Evolutionary conservation across 1,139 yeast genomes (phyloP).

Genomic region (Yamadazyma triangularis): DNA sequence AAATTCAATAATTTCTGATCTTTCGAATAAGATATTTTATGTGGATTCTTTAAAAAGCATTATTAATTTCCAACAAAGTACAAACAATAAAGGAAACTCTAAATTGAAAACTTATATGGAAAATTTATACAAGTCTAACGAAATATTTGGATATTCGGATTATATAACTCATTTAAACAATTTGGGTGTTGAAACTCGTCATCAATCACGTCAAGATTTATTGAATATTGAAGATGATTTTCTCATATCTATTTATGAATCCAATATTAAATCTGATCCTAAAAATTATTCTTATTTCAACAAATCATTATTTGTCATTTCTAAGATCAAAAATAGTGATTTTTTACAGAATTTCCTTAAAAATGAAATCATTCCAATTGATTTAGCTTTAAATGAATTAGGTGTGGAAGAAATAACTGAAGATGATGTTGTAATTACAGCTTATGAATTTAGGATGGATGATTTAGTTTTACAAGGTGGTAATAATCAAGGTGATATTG

Average conservation of each 20-base stretch:
- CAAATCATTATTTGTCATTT: conserved; percentile 38
- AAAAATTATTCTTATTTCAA: conserved; percentile 32
- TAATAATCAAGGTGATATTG: conserved; percentile 36
- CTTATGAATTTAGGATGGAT: conserved; percentile 56
- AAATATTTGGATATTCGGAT: conserved; percentile 56
- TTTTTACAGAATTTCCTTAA: conserved; percentile 41
- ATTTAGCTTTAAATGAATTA: conserved; percentile 57
- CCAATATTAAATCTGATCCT: conserved; percentile 30
- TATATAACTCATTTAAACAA: conserved; percentile 49
- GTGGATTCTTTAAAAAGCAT: conserved; percentile 53
- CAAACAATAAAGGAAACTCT: conserved; percentile 8
- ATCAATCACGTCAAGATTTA: conserved; percentile 4
- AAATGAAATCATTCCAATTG: conserved; percentile 50
- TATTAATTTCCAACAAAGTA: conserved; percentile 11
- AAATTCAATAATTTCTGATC: conserved; percentile 49
- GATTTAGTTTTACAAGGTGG: conserved; percentile 58
- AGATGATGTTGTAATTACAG: conserved; percentile 71
- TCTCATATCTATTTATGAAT: conserved; percentile 44
- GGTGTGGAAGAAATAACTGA: conserved; percentile 65
- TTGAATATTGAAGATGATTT: conserved; percentile 34
- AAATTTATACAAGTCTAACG: conserved; percentile 42
- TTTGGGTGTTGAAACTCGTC: conserved; percentile 34
- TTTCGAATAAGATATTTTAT: conserved; percentile 51
- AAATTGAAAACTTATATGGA: conserved; percentile 41
- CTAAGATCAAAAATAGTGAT: conserved; percentile 41